Base-by-base conservation (phyloP, 345 rosid species). In the Citrus reticulata region DNA sequence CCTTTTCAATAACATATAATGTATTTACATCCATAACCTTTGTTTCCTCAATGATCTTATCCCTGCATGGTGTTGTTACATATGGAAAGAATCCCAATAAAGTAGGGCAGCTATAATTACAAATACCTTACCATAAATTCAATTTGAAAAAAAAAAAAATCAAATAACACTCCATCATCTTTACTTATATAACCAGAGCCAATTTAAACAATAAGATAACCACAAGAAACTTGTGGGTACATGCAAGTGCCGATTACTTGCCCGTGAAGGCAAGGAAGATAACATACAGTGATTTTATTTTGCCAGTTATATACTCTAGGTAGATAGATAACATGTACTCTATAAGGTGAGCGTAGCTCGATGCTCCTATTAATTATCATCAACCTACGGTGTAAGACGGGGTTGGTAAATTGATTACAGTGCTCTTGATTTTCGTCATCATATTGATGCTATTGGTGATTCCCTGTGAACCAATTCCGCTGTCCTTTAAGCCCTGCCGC, bases 391-490 rank as follows among this genome's bases (percentile, higher is more conserved):
- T 80, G 89, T 94, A 96, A 46, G 99, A 89, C 22, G 99, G 97
- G 77, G 88, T 54, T 7, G 99, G 98, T 81, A 96, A 83, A 82
- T 96, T 96, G 80, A 96, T 92, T 72, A 96, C 98, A 0, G 95
- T 92, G 89, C 85, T 94, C 89, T 96, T 96, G 79, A 94, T 86
- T 83, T 94, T 96, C 8, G 91, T 88, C 98, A 94, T 96, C 95
- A 96, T 86, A 83, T 89, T 88, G 73, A 96, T 94, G 88, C 98
- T 96, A 82, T 96, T 96, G 70, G 97, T 93, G 79, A 94, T 86
- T 37, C 97, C 98, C 79, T 96, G 98, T 62, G 99, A 96, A 19
- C 99, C 98, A 25, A 96, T 94, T 65, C 98, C 99, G 63, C 97
- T 96, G 76, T 96, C 99, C 84, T 96, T 96, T 32, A 96, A 69